Percentiles rank a stretch among this genome's conserved stretches.
Evolutionary conservation across 176 grass and related monocot genomes (phyloP).

Genomic region (Avena atlantica): DNA sequence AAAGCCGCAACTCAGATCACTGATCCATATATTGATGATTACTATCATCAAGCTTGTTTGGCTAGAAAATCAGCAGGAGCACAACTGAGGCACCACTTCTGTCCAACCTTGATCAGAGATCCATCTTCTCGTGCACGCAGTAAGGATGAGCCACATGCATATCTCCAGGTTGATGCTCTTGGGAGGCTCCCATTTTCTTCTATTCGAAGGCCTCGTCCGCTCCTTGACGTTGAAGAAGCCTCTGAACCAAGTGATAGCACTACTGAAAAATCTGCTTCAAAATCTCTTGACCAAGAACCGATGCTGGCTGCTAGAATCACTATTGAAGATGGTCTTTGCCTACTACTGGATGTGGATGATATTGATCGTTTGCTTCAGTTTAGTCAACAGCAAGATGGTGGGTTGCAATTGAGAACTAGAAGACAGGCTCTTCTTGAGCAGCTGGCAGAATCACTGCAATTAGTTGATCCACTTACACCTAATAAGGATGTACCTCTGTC

Average conservation of each 20-base stretch:
- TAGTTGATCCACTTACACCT: slow-evolving; percentile 77
- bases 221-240: slow-evolving; percentile 76
- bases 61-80: slow-evolving; percentile 66
- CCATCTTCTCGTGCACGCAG: slow-evolving; percentile 50
- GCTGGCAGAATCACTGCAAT: slow-evolving; percentile 74
- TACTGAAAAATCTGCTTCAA: slow-evolving; percentile 53
- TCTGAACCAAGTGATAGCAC: slow-evolving; percentile 47
- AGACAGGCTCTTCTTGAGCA: slow-evolving; percentile 67
- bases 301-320: slow-evolving; percentile 86
- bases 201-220: slow-evolving; percentile 71
- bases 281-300: slow-evolving; percentile 80
- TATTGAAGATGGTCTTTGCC: slow-evolving; percentile 75
- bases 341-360: slow-evolving; percentile 86
- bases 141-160: slow-evolving; percentile 86
- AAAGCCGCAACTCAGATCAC: slow-evolving; percentile 75
- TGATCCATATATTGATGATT: slow-evolving; percentile 89
- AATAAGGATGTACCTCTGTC: slow-evolving; percentile 50
- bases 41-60: slow-evolving; percentile 88
- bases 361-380: slow-evolving; percentile 79
- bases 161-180: slow-evolving; percentile 90
- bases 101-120: slow-evolving; percentile 67
- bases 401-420: slow-evolving; percentile 60
- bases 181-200: slow-evolving; percentile 83
- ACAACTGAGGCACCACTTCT: slow-evolving; percentile 70
- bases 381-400: slow-evolving; percentile 68